These are phyloP conservation scores for Podosphaera xanthii DNA, from an alignment of 2,329 filamentous ascomycete genomes.

Conservation along the genomic window DNA sequence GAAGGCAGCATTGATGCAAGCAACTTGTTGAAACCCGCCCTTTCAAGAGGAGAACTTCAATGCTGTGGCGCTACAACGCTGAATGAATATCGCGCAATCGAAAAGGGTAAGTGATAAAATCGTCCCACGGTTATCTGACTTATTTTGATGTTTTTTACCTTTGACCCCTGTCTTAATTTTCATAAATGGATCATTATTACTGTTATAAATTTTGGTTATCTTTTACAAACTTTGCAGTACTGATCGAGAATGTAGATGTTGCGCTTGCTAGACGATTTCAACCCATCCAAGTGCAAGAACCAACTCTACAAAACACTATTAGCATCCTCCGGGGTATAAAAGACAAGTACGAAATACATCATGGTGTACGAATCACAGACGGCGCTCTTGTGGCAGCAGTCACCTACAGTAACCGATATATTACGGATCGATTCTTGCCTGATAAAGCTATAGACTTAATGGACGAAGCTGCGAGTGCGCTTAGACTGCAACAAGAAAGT, in stretches of 20 bases:
- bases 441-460: conserved; percentile 96
- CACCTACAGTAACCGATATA: conserved; percentile 82
- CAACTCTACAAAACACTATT: conserved; percentile 75
- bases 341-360: conserved; percentile 91
- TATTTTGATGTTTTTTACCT: not conserved
- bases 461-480: conserved; percentile 77
- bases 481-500: conserved; percentile 84
- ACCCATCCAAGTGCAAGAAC: conserved; percentile 81
- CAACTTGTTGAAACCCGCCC: conserved; percentile 77
- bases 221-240: too few relatives aligned
- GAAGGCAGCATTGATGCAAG: conserved; percentile 94
- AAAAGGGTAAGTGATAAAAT: conserved; percentile 30
- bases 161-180: too few relatives aligned
- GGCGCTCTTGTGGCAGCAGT: conserved; percentile 79
- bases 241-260: conserved; percentile 31
- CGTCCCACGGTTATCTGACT: too few relatives aligned
- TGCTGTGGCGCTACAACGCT: conserved; percentile 89
- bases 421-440: conserved; percentile 84
- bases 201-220: too few relatives aligned
- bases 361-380: conserved; percentile 80
- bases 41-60: conserved; percentile 83
- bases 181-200: too few relatives aligned
- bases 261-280: conserved; percentile 84
- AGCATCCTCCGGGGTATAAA: conserved; percentile 93
- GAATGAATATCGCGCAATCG: conserved; percentile 77